Percentiles rank a stretch among this genome's conserved stretches.
Conservation (phyloP, 139 green algal species). For the Chlamydomonas sphaeroides region DNA sequence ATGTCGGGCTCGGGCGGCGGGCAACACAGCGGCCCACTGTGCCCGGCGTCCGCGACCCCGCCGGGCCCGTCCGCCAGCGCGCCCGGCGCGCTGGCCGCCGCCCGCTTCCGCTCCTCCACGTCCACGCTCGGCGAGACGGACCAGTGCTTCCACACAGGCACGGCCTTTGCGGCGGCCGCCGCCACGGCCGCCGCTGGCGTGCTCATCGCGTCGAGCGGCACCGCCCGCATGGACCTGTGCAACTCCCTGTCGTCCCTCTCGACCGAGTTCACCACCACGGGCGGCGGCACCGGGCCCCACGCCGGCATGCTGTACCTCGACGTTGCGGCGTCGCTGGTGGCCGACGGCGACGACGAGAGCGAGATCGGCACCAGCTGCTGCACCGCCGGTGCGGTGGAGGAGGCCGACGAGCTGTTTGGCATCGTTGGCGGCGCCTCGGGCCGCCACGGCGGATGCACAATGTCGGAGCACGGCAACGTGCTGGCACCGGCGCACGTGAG, state of each 20-base stretch:
- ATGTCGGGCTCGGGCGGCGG: no score
- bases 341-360: slow-evolving; percentile 32
- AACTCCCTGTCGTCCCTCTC: slow-evolving; percentile 24
- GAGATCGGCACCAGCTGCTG: slow-evolving; percentile 24
- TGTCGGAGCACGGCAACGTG: not conserved
- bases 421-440: not conserved
- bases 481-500: no score
- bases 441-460: not conserved
- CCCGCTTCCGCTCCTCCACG: slow-evolving; percentile 16
- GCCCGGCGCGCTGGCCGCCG: not conserved
- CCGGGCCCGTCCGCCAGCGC: not conserved
- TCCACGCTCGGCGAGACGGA: not conserved
- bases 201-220: not conserved
- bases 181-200: not conserved
- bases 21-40: no score
- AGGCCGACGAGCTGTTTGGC: slow-evolving; percentile 18
- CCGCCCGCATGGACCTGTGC: slow-evolving; percentile 19
- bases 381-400: slow-evolving; percentile 9
- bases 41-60: no score
- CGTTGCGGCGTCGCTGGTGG: slow-evolving; percentile 12
- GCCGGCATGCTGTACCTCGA: slow-evolving; percentile 23
- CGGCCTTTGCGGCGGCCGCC: not conserved
- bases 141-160: not conserved
- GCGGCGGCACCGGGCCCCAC: not conserved
- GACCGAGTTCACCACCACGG: not conserved